Conservation (phyloP, 2,329 filamentous ascomycete species). For the Aureobasidium zeae region DNA sequence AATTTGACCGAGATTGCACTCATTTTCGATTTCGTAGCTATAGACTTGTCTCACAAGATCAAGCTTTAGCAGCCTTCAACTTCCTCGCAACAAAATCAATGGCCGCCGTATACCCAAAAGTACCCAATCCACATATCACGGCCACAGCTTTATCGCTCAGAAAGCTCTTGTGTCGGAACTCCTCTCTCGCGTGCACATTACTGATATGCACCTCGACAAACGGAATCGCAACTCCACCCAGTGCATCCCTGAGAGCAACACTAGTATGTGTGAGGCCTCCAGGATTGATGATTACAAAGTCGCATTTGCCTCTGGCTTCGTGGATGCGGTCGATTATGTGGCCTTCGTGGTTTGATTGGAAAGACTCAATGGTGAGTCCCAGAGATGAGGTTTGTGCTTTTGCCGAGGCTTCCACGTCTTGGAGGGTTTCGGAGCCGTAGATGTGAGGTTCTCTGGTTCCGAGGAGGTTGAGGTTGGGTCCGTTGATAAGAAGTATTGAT, state of each 20-base stretch:
- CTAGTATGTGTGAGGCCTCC: constrained; percentile 68
- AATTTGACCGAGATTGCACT: too few species aligned
- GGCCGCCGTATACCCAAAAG: constrained; percentile 39
- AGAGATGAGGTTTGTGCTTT: constrained; percentile 42
- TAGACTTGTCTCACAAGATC: too few species aligned
- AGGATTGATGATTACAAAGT: constrained; percentile 66
- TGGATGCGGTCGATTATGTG: constrained; percentile 66
- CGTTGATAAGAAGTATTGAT: constrained; percentile 63
- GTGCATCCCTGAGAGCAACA: constrained; percentile 65
- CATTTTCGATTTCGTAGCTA: too few species aligned
- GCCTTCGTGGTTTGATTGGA: constrained; percentile 74
- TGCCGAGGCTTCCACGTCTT: constrained; percentile 48
- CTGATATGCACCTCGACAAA: constrained; percentile 71
- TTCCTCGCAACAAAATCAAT: constrained; percentile 34
- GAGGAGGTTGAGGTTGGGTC: constrained; percentile 74
- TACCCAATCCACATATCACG: constrained; percentile 58
- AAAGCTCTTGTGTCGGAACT: constrained; percentile 60
- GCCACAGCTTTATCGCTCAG: constrained; percentile 67
- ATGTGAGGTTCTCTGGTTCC: constrained; percentile 64
- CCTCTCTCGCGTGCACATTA: constrained; percentile 64
- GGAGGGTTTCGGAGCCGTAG: constrained; percentile 60
- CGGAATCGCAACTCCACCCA: constrained; percentile 58
- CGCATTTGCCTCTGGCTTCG: constrained; percentile 48
- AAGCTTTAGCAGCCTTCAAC: too few species aligned
- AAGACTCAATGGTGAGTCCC: constrained; percentile 45